Percentiles rank a stretch among this genome's conserved stretches.
Evolutionary conservation across 352 stramenopile genomes (phyloP).

Genomic region (Globisporangium canariense): DNA sequence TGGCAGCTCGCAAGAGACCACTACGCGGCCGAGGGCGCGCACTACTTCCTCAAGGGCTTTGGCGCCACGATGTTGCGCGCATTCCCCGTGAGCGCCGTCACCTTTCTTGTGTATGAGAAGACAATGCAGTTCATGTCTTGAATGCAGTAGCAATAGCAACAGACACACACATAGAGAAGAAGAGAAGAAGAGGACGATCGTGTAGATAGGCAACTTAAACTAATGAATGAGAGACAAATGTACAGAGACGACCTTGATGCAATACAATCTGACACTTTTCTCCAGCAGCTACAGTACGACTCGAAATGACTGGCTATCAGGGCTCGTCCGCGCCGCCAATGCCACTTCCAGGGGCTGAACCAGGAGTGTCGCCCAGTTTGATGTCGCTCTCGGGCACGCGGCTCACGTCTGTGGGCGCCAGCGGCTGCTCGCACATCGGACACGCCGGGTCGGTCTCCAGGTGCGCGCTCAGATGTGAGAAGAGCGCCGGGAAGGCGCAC

Average conservation of each 20-base stretch:
- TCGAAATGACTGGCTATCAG: conserved; percentile 1
- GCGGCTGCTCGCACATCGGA: conserved; percentile 71
- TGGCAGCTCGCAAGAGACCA: conserved; percentile 41
- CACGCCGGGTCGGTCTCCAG: conserved; percentile 66
- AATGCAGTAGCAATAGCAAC: conserved; percentile 7
- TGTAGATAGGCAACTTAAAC: background rate
- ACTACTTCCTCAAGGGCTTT: conserved; percentile 84
- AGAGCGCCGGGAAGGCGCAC: conserved; percentile 87
- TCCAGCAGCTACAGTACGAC: background rate
- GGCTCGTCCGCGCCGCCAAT: background rate
- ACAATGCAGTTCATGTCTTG: conserved; percentile 73
- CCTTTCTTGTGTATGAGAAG: conserved; percentile 85
- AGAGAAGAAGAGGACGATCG: background rate
- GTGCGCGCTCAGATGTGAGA: conserved; percentile 85
- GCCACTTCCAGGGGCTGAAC: background rate
- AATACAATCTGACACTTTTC: background rate
- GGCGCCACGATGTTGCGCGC: conserved; percentile 74
- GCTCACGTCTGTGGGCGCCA: conserved; percentile 29
- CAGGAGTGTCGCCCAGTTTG: conserved; percentile 27
- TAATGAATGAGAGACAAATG: conserved; percentile 8
- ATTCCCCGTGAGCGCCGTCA: conserved; percentile 83
- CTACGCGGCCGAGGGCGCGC: conserved; percentile 41
- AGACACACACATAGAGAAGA: conserved; percentile 1
- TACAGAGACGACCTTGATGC: conserved; percentile 9
- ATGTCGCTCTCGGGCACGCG: conserved; percentile 45